phyloP scores from a whole-genome alignment of 2,329 filamentous ascomycete genomes.

The Graphiopsis chlorocephala region DNA sequence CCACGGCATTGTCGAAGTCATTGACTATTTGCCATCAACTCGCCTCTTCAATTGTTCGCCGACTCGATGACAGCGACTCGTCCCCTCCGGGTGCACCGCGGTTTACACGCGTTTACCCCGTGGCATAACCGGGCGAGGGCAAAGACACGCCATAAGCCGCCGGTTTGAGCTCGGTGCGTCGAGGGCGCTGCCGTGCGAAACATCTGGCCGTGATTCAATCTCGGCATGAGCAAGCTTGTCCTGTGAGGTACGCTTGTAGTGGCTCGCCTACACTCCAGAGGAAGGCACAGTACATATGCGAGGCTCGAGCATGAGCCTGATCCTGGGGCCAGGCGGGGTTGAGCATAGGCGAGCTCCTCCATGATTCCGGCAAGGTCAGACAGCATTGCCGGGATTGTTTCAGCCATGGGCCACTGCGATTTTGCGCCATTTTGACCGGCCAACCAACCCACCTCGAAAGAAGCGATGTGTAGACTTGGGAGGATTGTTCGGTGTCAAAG shows the following conservation, averaged over 20 bases:
- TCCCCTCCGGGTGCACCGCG: neutral
- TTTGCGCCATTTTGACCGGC: neutral
- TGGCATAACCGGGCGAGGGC: neutral
- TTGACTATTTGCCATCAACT: neutral
- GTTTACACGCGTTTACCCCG: constrained; percentile 8
- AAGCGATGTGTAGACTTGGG: neutral
- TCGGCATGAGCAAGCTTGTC: neutral
- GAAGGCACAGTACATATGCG: neutral
- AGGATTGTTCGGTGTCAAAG: neutral
- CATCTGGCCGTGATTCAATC: neutral
- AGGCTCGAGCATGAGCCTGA: neutral
- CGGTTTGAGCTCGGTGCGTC: constrained; percentile 1
- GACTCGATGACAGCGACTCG: neutral
- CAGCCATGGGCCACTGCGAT: neutral
- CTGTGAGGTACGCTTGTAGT: constrained; percentile 1
- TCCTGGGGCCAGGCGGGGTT: neutral
- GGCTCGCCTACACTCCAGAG: neutral
- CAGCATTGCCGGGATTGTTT: neutral
- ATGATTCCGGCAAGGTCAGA: neutral
- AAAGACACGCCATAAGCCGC: constrained; percentile 2
- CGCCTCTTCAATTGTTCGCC: neutral
- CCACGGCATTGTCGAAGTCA: neutral
- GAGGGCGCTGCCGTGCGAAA: neutral
- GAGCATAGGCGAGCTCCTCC: neutral
- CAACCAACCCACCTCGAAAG: neutral